phyloP scores from a whole-genome alignment of 2,329 filamentous ascomycete genomes.

The Tympanopsis confertula region DNA sequence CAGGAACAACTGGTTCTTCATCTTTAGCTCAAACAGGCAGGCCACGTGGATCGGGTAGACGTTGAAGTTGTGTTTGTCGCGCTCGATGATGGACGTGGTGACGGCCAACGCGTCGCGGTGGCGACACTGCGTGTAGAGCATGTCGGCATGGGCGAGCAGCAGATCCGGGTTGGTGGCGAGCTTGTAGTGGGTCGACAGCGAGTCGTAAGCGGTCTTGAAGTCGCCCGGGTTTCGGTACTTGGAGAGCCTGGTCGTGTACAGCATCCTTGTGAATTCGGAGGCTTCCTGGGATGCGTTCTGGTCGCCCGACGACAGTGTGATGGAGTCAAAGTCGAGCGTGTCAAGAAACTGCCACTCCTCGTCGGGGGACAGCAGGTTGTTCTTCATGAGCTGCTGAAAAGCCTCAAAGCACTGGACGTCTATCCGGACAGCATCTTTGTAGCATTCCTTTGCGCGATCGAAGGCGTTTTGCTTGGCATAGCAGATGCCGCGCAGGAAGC shows the following conservation, averaged over 20 bases:
- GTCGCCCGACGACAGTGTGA: conserved; percentile 43
- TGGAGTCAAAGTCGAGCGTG: conserved; percentile 60
- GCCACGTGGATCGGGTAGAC: conserved; percentile 87
- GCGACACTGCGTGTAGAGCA: conserved; percentile 86
- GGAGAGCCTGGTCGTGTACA: conserved; percentile 63
- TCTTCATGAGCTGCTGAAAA: conserved; percentile 68
- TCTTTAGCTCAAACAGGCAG: conserved; percentile 74
- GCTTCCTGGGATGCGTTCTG: conserved; percentile 50
- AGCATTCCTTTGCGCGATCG: conserved; percentile 65
- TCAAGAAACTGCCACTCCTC: conserved; percentile 64
- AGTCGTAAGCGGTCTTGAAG: conserved; percentile 56
- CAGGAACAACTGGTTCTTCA: conserved; percentile 81
- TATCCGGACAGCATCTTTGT: conserved; percentile 65
- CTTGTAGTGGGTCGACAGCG: conserved; percentile 61
- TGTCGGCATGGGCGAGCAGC: conserved; percentile 70
- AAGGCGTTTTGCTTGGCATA: conserved; percentile 70
- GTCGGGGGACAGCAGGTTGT: conserved; percentile 56
- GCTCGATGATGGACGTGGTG: conserved; percentile 69
- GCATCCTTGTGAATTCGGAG: conserved; percentile 60
- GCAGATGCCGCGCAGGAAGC: conserved; percentile 59
- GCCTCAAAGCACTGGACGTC: conserved; percentile 70
- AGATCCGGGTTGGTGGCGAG: conserved; percentile 59
- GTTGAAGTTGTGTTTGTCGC: conserved; percentile 79
- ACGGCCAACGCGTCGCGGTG: conserved; percentile 79
- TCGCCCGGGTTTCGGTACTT: conserved; percentile 62